These are phyloP conservation scores for Sphaerulina populicola DNA, from an alignment of 2,329 filamentous ascomycete genomes.

Conservation along the genomic window DNA sequence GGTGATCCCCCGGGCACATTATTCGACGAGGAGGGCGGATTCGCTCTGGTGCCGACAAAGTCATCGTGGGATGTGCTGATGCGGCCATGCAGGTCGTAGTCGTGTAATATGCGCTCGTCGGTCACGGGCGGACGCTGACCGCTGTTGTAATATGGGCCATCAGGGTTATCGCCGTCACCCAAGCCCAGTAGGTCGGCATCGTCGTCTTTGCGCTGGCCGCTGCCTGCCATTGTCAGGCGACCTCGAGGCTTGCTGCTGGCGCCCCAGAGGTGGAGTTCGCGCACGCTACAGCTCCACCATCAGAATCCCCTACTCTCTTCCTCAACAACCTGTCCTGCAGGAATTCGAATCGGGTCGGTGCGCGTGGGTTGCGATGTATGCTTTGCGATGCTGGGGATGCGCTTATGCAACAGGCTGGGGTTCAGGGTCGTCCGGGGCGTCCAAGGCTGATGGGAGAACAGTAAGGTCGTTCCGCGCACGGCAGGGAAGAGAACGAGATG, in stretches of 20 bases:
- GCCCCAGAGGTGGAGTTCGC: conserved; percentile 11
- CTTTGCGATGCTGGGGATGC: neutral
- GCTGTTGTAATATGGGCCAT: conserved; percentile 61
- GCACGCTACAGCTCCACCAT: conserved; percentile 15
- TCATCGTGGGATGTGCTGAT: conserved; percentile 91
- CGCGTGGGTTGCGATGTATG: neutral
- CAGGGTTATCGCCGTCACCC: conserved; percentile 61
- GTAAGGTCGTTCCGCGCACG: too few relatives aligned
- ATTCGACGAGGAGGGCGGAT: conserved; percentile 29
- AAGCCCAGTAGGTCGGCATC: conserved; percentile 51
- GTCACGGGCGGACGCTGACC: conserved; percentile 70
- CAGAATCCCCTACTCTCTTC: conserved; percentile 1
- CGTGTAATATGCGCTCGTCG: conserved; percentile 70
- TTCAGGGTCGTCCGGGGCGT: neutral
- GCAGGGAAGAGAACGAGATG: too few relatives aligned
- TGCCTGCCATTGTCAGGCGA: conserved; percentile 40
- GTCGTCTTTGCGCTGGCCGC: conserved; percentile 34
- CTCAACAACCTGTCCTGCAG: too few relatives aligned
- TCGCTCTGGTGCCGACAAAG: conserved; percentile 62
- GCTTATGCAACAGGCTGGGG: neutral
- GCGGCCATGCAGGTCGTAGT: conserved; percentile 61
- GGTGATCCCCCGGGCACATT: conserved; percentile 40
- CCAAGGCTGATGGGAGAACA: neutral
- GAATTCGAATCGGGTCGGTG: neutral
- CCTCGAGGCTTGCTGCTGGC: conserved; percentile 7